A percentile compares a stretch with the other conserved stretches of the same genome.
phyloP scores from a whole-genome alignment of 1,139 yeast genomes.

The Saccharomyces hybrid region DNA sequence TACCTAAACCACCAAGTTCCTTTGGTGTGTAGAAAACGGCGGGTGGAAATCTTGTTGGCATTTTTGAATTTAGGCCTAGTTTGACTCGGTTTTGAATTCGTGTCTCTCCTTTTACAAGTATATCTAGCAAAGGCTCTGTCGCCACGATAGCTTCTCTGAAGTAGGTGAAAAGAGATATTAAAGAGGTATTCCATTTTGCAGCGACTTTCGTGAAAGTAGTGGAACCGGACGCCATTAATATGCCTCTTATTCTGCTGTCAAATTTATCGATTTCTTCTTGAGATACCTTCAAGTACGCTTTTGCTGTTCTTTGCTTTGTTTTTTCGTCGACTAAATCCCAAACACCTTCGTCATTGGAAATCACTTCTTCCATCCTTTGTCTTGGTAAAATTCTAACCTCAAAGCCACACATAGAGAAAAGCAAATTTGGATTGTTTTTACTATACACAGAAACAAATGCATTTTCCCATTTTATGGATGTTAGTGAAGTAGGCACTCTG shows the following conservation, averaged over 20 bases:
- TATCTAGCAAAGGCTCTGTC: slow-evolving; percentile 70
- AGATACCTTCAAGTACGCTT: slow-evolving; percentile 78
- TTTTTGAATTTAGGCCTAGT: slow-evolving; percentile 90
- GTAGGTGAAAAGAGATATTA: slow-evolving; percentile 78
- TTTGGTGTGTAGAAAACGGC: slow-evolving; percentile 97
- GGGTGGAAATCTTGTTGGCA: slow-evolving; percentile 98
- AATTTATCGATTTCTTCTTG: slow-evolving; percentile 73
- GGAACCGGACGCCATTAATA: slow-evolving; percentile 91
- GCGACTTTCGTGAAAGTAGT: slow-evolving; percentile 93
- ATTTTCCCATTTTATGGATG: slow-evolving; percentile 72
- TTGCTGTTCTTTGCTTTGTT: slow-evolving; percentile 82
- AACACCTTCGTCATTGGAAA: slow-evolving; percentile 64
- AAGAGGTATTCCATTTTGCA: slow-evolving; percentile 92
- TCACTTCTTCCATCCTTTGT: slow-evolving; percentile 44
- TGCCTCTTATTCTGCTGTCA: slow-evolving; percentile 77
- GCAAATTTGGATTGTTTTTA: slow-evolving; percentile 76
- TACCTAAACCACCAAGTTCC: slow-evolving; percentile 94
- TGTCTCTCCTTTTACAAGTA: slow-evolving; percentile 84
- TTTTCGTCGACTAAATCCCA: slow-evolving; percentile 77
- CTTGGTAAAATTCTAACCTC: slow-evolving; percentile 86
- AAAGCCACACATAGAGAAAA: slow-evolving; percentile 91
- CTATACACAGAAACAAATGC: slow-evolving; percentile 85
- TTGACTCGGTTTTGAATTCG: slow-evolving; percentile 91
- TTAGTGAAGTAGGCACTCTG: slow-evolving; percentile 68
- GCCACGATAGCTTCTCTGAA: slow-evolving; percentile 89